Evolutionary conservation across 257 asterid genomes (phyloP).

Genomic region (Solanum boliviense): DNA sequence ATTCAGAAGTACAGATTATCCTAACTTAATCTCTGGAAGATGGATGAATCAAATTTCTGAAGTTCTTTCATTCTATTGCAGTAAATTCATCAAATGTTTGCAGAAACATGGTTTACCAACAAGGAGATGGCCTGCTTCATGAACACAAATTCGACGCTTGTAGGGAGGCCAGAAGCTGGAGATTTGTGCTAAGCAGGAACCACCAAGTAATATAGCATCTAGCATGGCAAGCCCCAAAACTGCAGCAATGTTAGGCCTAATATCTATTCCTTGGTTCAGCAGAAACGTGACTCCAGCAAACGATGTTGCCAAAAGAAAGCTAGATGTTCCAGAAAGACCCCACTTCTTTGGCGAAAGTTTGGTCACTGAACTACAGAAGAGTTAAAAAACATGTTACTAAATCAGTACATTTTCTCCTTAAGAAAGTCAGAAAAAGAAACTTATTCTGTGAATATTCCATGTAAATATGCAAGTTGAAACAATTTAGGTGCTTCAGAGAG

Average conservation of each 20-base stretch:
- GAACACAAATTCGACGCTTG: slow-evolving; percentile 84
- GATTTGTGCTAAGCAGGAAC: slow-evolving; percentile 81
- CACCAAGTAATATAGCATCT: slow-evolving; percentile 86
- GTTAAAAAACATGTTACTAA: neutral
- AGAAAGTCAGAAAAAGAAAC: neutral
- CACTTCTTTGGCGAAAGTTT: slow-evolving; percentile 95
- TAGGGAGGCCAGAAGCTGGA: slow-evolving; percentile 96
- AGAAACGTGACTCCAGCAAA: slow-evolving; percentile 61
- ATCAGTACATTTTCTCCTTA: neutral
- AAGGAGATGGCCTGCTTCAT: slow-evolving; percentile 96
- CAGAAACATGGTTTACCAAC: slow-evolving; percentile 45
- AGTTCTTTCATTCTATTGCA: neutral
- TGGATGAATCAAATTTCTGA: neutral
- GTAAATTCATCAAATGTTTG: neutral
- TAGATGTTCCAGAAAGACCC: slow-evolving; percentile 88
- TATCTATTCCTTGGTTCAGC: slow-evolving; percentile 78
- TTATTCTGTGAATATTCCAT: neutral
- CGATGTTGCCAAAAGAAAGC: slow-evolving; percentile 43
- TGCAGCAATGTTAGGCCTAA: slow-evolving; percentile 78
- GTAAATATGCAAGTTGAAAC: neutral
- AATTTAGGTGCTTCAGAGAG: neutral
- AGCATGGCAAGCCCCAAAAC: slow-evolving; percentile 51
- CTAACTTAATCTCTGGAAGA: neutral
- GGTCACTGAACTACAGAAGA: slow-evolving; percentile 40
- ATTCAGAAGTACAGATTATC: neutral